Conservation (phyloP, 306 rosid species). For the Dalbergia cultrata region DNA sequence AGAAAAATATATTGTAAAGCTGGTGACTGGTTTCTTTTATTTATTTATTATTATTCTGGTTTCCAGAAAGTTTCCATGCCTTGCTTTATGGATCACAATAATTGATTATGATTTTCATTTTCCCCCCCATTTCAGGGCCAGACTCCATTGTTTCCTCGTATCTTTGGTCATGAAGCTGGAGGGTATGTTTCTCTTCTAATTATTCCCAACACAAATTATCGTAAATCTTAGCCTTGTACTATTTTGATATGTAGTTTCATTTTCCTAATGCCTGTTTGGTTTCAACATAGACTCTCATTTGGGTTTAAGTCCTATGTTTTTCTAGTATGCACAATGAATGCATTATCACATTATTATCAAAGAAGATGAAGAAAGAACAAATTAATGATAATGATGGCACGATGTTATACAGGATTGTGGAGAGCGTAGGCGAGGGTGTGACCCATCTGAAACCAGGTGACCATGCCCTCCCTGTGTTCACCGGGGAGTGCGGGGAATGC, state of each 20-base stretch:
- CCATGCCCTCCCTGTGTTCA: slow-evolving; percentile 92
- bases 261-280: not conserved
- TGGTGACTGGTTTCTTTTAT: not conserved
- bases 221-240: not conserved
- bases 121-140: slow-evolving; percentile 68
- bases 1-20: not conserved
- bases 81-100: not conserved
- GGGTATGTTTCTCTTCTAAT: slow-evolving; percentile 61
- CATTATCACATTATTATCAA: not conserved
- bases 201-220: not conserved
- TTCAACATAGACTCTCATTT: not conserved
- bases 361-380: not conserved
- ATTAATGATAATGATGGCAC: not conserved
- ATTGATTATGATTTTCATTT: slow-evolving; percentile 8
- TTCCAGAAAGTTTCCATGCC: not conserved
- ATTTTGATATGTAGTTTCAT: not conserved
- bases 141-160: slow-evolving; percentile 87
- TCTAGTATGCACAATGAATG: not conserved
- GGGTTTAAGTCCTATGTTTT: not conserved
- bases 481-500: slow-evolving; percentile 94
- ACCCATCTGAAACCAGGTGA: slow-evolving; percentile 81
- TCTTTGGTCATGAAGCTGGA: slow-evolving; percentile 95
- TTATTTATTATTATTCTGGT: not conserved
- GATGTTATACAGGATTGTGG: slow-evolving; percentile 60
- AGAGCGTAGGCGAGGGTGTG: slow-evolving; percentile 94